phyloP scores from a whole-genome alignment of 1,284 basidiomycete species.

The Pascua guehoae region DNA sequence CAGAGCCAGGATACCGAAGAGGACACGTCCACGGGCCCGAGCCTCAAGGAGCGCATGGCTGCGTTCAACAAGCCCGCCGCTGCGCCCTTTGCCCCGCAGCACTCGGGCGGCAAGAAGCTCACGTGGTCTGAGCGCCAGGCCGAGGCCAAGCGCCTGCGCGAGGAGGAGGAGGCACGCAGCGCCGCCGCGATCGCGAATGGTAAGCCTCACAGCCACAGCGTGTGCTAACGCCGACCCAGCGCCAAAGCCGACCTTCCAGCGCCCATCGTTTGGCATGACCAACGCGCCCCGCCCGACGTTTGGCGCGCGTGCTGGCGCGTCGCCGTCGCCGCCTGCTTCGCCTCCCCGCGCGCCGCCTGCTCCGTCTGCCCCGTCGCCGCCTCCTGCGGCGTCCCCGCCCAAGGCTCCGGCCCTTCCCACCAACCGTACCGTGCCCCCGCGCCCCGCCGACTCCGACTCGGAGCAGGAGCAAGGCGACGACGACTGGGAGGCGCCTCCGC shows the following conservation, averaged over 20 bases:
- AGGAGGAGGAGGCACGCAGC: slow-evolving; percentile 73
- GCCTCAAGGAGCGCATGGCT: slow-evolving; percentile 42
- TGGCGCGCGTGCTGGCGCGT: slow-evolving; percentile 12
- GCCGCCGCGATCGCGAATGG: slow-evolving; percentile 54
- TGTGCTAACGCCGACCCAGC: not conserved
- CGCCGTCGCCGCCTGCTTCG: slow-evolving; percentile 16
- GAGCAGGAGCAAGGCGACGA: slow-evolving; percentile 33
- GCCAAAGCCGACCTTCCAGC: slow-evolving; percentile 6
- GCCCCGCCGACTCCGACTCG: slow-evolving; percentile 29
- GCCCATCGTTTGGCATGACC: slow-evolving; percentile 14
- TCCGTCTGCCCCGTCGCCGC: slow-evolving; percentile 42
- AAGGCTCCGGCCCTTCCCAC: slow-evolving; percentile 21
- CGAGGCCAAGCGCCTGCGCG: slow-evolving; percentile 73
- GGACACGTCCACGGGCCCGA: slow-evolving; percentile 28
- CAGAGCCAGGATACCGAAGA: slow-evolving; percentile 29
- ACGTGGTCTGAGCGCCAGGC: slow-evolving; percentile 90
- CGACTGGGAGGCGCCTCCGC: slow-evolving; percentile 37
- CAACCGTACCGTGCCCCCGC: slow-evolving; percentile 25
- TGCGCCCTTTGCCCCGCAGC: slow-evolving; percentile 15
- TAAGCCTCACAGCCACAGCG: not conserved
- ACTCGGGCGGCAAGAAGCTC: slow-evolving; percentile 60
- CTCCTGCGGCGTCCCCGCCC: slow-evolving; percentile 25
- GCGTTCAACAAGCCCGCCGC: slow-evolving; percentile 28
- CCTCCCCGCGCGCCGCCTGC: slow-evolving; percentile 10
- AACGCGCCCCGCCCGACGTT: slow-evolving; percentile 9